Evolutionary conservation across 148 eudicot genomes (phyloP).

Genomic region (Dianthus caryophyllus): DNA sequence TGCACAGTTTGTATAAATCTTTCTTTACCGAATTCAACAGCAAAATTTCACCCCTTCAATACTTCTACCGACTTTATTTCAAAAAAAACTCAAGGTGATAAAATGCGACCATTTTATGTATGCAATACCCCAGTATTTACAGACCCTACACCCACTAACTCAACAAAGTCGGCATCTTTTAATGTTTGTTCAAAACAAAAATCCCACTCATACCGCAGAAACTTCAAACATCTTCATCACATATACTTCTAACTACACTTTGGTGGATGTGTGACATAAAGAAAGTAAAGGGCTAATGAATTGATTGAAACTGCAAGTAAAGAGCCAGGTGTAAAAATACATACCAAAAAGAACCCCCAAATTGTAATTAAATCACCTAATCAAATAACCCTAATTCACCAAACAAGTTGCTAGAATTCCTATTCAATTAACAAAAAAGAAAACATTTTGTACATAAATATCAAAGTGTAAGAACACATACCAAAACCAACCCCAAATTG

Average conservation of each 20-base stretch:
- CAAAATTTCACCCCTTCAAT: background rate
- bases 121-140: too few relatives aligned
- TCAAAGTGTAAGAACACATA: background rate
- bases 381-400: slow-evolving; percentile 25
- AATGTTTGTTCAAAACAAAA: too few relatives aligned
- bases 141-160: too few relatives aligned
- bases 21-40: background rate
- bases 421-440: too few relatives aligned
- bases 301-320: background rate
- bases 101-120: too few relatives aligned
- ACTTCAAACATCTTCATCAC: too few relatives aligned
- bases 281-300: background rate
- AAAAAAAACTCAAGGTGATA: too few relatives aligned
- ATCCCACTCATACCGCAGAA: background rate
- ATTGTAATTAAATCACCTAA: slow-evolving; percentile 13
- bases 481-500: background rate
- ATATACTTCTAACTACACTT: background rate
- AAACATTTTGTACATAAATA: background rate
- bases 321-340: background rate
- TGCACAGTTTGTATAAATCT: background rate
- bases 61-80: background rate
- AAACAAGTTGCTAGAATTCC: background rate
- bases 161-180: too few relatives aligned
- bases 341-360: background rate
- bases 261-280: background rate